phyloP scores from a whole-genome alignment of 202 grass and related monocot genomes.

The Digitaria exilis region DNA sequence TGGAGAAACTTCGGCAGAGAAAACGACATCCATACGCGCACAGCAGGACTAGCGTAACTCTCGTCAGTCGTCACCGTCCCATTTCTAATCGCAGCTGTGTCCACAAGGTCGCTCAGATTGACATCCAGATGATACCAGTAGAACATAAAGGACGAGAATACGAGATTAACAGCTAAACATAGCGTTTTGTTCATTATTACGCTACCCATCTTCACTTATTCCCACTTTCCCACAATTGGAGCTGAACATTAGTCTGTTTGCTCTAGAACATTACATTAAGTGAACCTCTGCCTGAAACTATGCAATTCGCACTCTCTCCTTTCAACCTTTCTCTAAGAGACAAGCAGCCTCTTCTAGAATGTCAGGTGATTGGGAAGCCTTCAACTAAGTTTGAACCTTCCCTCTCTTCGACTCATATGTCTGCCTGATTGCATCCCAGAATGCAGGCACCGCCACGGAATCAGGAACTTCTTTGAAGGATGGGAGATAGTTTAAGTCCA shows the following conservation, averaged over 20 bases:
- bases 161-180: neutral
- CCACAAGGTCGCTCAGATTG: neutral
- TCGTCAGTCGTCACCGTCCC: too few relatives aligned
- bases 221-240: neutral
- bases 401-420: conserved; percentile 46
- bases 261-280: neutral
- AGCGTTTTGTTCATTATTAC: neutral
- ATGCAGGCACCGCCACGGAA: conserved; percentile 66
- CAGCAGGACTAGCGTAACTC: too few relatives aligned
- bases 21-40: neutral
- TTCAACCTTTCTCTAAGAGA: neutral
- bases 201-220: neutral
- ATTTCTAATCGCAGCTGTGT: neutral
- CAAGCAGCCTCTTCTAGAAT: neutral
- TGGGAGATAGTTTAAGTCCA: conserved; percentile 92
- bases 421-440: conserved; percentile 78
- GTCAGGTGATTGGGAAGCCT: neutral
- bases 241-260: neutral
- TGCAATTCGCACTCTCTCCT: neutral
- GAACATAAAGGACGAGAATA: neutral
- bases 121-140: neutral
- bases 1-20: neutral
- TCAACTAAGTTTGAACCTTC: conserved; percentile 30
- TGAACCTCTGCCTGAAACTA: conserved; percentile 1
- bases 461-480: conserved; percentile 96